phyloP scores from a whole-genome alignment of 1,284 basidiomycete species.

The Trametes pubescens region DNA sequence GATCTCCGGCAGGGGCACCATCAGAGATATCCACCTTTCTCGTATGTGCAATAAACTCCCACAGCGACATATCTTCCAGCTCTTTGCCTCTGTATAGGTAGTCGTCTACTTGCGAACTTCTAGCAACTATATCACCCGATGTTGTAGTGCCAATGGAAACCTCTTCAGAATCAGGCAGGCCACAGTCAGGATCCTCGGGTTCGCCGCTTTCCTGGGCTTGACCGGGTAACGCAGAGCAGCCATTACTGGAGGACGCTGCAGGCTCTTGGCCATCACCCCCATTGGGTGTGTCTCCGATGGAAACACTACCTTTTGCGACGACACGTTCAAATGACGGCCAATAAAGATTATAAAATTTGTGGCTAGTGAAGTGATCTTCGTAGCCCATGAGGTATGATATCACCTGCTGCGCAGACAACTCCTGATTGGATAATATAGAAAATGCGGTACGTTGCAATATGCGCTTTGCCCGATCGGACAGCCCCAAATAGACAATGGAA shows the following conservation, averaged over 20 bases:
- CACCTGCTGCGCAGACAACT: constrained; percentile 50
- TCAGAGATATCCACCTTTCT: not conserved
- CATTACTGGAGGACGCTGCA: too few species aligned
- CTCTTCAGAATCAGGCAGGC: too few species aligned
- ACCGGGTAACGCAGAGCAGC: too few species aligned
- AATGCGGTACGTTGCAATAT: constrained; percentile 49
- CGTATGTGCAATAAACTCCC: not conserved
- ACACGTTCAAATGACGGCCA: constrained; percentile 45
- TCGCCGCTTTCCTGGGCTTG: not conserved
- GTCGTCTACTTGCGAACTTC: not conserved
- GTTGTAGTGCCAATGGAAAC: not conserved
- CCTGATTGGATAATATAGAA: constrained; percentile 47
- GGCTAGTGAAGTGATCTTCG: constrained; percentile 49
- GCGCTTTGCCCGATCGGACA: constrained; percentile 43
- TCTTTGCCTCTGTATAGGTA: not conserved
- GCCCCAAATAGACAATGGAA: too few species aligned
- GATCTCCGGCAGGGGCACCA: too few species aligned
- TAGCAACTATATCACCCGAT: not conserved
- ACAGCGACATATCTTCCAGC: not conserved
- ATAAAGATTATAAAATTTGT: constrained; percentile 44
- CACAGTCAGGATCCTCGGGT: too few species aligned
- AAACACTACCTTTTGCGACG: constrained; percentile 20
- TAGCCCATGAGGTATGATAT: constrained; percentile 45
- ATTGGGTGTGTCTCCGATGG: not conserved
- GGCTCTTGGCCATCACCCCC: too few species aligned